These are phyloP conservation scores for Cladosporium sp. DNA, from an alignment of 2,329 filamentous ascomycete species.

Conservation along the genomic window DNA sequence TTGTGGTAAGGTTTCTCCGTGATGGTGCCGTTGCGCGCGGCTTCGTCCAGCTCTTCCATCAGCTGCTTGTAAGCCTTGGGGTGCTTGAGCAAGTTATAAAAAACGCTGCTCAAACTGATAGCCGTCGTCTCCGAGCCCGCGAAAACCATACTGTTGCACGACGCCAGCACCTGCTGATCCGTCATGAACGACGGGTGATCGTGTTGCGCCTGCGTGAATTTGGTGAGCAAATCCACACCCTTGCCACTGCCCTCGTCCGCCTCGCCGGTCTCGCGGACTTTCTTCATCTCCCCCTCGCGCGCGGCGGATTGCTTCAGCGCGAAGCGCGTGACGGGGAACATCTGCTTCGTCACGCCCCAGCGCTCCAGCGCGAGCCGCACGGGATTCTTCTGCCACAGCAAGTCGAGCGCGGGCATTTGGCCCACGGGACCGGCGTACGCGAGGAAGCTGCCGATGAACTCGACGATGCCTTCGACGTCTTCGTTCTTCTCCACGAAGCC, in stretches of 20 bases:
- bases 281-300: conserved; percentile 52
- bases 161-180: conserved; percentile 64
- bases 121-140: conserved; percentile 78
- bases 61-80: conserved; percentile 53
- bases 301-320: conserved; percentile 64
- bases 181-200: conserved; percentile 68
- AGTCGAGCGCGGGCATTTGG: conserved; percentile 69
- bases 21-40: conserved; percentile 48
- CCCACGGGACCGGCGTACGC: conserved; percentile 67
- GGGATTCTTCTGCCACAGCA: conserved; percentile 69
- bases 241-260: conserved; percentile 32
- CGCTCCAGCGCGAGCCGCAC: conserved; percentile 64
- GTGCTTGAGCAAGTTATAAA: conserved; percentile 69
- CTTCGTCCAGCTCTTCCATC: conserved; percentile 59
- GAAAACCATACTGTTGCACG: conserved; percentile 67
- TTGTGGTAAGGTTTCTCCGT: conserved; percentile 47
- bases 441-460: conserved; percentile 60
- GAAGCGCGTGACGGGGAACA: conserved; percentile 70
- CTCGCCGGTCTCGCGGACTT: conserved; percentile 41
- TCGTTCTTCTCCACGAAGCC: conserved; percentile 72
- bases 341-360: conserved; percentile 62
- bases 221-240: conserved; percentile 61
- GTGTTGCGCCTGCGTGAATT: conserved; percentile 66
- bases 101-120: conserved; percentile 66
- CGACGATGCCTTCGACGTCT: conserved; percentile 71